Evolutionary conservation across 495 filamentous ascomycete species (phyloP).

Genomic region (Acidomyces sp.): DNA sequence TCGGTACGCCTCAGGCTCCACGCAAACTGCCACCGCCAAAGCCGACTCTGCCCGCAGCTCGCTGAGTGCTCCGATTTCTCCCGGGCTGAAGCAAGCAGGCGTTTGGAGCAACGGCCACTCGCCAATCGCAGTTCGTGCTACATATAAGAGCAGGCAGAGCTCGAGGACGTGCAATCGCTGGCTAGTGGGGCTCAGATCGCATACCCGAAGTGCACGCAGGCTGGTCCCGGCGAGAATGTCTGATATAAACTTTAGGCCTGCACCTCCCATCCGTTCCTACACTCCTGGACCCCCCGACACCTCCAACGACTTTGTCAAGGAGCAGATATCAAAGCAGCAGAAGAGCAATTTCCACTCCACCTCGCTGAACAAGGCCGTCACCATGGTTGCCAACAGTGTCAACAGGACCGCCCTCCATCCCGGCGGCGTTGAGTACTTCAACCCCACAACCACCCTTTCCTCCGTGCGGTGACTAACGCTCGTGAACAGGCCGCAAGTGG

Average conservation of each 20-base stretch:
- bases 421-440: constrained; percentile 71
- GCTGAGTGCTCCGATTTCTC: too few relatives aligned
- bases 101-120: too few relatives aligned
- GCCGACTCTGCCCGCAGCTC: too few relatives aligned
- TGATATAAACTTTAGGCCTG: neutral
- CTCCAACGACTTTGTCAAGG: constrained; percentile 40
- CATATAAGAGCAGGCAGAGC: too few relatives aligned
- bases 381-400: constrained; percentile 64
- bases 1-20: too few relatives aligned
- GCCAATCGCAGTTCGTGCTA: too few relatives aligned
- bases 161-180: too few relatives aligned
- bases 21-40: too few relatives aligned
- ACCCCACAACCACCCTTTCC: constrained; percentile 7
- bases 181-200: too few relatives aligned
- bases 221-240: too few relatives aligned
- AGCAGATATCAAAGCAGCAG: constrained; percentile 47
- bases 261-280: constrained; percentile 5
- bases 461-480: constrained; percentile 4
- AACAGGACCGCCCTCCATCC: constrained; percentile 87
- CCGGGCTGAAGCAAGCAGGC: too few relatives aligned
- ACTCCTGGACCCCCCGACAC: constrained; percentile 8
- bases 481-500: constrained; percentile 53
- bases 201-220: too few relatives aligned
- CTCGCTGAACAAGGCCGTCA: constrained; percentile 42
- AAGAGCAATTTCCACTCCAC: constrained; percentile 53